Evolutionary conservation across 2,329 filamentous ascomycete species (phyloP).

Genomic region (Simplicillium sp.): DNA sequence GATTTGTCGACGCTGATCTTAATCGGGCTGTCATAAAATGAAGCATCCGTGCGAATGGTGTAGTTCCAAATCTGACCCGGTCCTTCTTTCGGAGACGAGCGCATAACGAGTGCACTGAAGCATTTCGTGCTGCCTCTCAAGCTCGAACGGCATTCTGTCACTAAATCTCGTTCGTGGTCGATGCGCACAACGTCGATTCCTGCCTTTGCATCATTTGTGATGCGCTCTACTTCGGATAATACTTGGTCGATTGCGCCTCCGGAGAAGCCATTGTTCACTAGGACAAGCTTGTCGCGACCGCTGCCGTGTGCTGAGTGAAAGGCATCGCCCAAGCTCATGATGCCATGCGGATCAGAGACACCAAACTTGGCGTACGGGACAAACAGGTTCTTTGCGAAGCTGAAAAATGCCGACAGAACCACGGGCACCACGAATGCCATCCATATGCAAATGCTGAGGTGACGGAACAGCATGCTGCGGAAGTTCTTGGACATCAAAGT

Average conservation of each 20-base stretch:
- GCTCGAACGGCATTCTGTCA: constrained; percentile 52
- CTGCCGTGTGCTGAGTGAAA: constrained; percentile 43
- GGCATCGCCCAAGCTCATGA: constrained; percentile 57
- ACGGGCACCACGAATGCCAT: constrained; percentile 53
- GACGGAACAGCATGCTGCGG: constrained; percentile 46
- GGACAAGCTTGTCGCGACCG: constrained; percentile 60
- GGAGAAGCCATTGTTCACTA: constrained; percentile 64
- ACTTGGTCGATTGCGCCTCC: constrained; percentile 65
- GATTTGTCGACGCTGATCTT: constrained; percentile 55
- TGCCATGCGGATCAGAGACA: constrained; percentile 49
- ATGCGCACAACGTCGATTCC: constrained; percentile 48
- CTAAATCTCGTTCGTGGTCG: constrained; percentile 45
- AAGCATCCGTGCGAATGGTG: constrained; percentile 67
- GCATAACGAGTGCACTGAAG: constrained; percentile 66
- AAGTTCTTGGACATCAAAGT: constrained; percentile 55
- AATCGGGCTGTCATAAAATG: constrained; percentile 44
- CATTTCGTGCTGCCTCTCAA: constrained; percentile 61
- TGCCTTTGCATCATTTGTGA: constrained; percentile 41
- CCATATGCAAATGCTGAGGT: constrained; percentile 39
- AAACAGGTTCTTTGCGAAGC: constrained; percentile 74
- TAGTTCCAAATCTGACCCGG: constrained; percentile 69
- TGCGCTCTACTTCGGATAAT: constrained; percentile 51
- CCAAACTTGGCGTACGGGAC: constrained; percentile 68
- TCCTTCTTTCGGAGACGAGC: constrained; percentile 66
- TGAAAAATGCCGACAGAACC: constrained; percentile 48